Percentiles rank a stretch among this genome's conserved stretches.
phyloP scores from a whole-genome alignment of 352 stramenopile genomes.

The Phytophthora multivora region DNA sequence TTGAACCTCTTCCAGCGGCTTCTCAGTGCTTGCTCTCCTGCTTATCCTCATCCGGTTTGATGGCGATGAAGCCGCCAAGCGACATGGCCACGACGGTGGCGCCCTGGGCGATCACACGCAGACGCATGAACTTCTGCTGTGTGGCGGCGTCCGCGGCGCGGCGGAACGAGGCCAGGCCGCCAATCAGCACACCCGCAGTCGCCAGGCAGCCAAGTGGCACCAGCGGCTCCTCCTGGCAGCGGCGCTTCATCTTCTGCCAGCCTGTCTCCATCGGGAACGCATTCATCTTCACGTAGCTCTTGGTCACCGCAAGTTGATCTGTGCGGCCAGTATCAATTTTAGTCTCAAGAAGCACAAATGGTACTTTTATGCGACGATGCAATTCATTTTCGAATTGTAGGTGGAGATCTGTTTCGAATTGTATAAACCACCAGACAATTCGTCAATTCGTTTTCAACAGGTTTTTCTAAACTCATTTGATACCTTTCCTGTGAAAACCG shows the following conservation, averaged over 20 bases:
- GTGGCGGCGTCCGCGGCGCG: conserved; percentile 63
- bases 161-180: conserved; percentile 71
- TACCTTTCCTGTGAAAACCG: background rate
- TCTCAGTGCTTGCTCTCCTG: conserved; percentile 10
- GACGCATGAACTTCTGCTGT: conserved; percentile 86
- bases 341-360: background rate
- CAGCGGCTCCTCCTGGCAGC: conserved; percentile 73
- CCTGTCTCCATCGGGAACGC: conserved; percentile 60
- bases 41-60: conserved; percentile 53
- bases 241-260: conserved; percentile 84
- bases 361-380: conserved; percentile 1
- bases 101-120: conserved; percentile 72
- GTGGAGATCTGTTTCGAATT: conserved; percentile 2
- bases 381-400: conserved; percentile 22
- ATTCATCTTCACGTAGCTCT: conserved; percentile 24
- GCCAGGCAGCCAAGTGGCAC: conserved; percentile 72
- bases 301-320: conserved; percentile 17
- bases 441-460: conserved; percentile 1
- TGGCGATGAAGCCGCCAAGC: conserved; percentile 69
- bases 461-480: background rate
- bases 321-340: background rate
- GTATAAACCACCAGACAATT: conserved; percentile 21
- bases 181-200: conserved; percentile 64
- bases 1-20: background rate
- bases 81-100: conserved; percentile 69